Conservation (phyloP, 768 basidiomycete species). For the Amanita exitialis region DNA sequence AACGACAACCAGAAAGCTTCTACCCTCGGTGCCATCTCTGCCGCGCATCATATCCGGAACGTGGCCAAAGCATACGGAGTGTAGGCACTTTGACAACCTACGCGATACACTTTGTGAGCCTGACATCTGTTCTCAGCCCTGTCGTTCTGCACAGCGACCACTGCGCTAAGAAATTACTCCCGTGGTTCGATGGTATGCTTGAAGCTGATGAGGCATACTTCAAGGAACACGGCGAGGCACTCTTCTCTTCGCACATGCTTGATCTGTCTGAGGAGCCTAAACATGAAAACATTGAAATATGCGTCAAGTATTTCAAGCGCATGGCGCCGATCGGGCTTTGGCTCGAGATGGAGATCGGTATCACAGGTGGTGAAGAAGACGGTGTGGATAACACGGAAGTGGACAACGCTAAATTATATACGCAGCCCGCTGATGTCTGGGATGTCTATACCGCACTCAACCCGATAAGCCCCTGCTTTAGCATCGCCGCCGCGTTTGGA, state of each 20-base stretch:
- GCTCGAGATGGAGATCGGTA: conserved; percentile 99
- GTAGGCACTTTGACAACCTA: conserved; percentile 36
- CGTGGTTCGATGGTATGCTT: conserved; percentile 99
- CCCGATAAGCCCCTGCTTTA: conserved; percentile 86
- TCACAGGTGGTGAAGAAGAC: conserved; percentile 99
- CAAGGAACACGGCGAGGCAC: conserved; percentile 77
- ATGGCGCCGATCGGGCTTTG: conserved; percentile 88
- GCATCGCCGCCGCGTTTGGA: conserved; percentile 96
- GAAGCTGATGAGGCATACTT: conserved; percentile 90
- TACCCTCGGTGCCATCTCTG: conserved; percentile 83
- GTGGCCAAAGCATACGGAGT: conserved; percentile 89
- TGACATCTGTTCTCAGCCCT: conserved; percentile 41
- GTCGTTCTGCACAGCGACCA: conserved; percentile 98
- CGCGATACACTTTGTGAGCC: neutral
- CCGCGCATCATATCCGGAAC: conserved; percentile 84
- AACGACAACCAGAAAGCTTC: conserved; percentile 97
- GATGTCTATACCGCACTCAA: conserved; percentile 83
- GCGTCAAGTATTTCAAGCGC: conserved; percentile 90
- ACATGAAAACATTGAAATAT: conserved; percentile 90
- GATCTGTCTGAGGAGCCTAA: conserved; percentile 91
- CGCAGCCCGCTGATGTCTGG: conserved; percentile 92
- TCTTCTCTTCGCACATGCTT: conserved; percentile 98
- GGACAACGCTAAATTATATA: conserved; percentile 92
- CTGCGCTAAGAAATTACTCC: conserved; percentile 95
- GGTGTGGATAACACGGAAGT: conserved; percentile 97